Evolutionary conservation across 257 asterid species (phyloP).

Genomic region (Vinca minor): DNA sequence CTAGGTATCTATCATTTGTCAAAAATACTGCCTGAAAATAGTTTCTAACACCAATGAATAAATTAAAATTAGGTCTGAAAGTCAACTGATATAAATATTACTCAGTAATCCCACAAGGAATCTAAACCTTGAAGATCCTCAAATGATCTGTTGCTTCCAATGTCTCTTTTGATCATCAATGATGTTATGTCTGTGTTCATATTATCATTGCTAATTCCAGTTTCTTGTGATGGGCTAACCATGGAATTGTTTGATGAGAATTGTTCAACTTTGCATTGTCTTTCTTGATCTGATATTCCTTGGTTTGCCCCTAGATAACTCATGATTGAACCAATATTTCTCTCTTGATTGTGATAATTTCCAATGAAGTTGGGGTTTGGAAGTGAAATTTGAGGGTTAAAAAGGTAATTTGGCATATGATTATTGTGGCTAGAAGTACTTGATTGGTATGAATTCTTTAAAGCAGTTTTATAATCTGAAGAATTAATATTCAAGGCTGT

Average conservation of each 20-base stretch:
- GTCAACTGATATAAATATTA: too few species aligned
- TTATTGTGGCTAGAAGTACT: constrained; percentile 5
- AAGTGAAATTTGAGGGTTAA: constrained; percentile 14
- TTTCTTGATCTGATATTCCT: constrained; percentile 6
- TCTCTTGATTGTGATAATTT: constrained; percentile 7
- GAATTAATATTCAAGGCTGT: too few species aligned
- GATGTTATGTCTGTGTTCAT: constrained; percentile 35
- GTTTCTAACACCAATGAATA: constrained; percentile 11
- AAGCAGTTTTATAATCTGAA: background rate
- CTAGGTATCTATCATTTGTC: background rate
- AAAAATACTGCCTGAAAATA: background rate
- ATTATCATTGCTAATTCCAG: constrained; percentile 27
- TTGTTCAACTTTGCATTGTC: constrained; percentile 33
- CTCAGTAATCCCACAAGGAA: constrained; percentile 24
- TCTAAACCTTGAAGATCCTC: too few species aligned
- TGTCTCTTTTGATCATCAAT: constrained; percentile 5
- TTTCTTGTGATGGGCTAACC: constrained; percentile 38
- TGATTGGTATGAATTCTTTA: constrained; percentile 1
- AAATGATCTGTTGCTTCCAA: constrained; percentile 24
- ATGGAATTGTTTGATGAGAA: constrained; percentile 39
- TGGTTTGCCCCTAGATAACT: constrained; percentile 6
- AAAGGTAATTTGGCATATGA: constrained; percentile 10
- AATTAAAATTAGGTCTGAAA: constrained; percentile 7
- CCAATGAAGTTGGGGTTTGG: background rate
- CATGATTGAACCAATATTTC: constrained; percentile 4